Evolutionary conservation across 352 stramenopile species (phyloP), one percentile per base, ranked within the genome.

Genomic region (Pythium insidiosum): DNA sequence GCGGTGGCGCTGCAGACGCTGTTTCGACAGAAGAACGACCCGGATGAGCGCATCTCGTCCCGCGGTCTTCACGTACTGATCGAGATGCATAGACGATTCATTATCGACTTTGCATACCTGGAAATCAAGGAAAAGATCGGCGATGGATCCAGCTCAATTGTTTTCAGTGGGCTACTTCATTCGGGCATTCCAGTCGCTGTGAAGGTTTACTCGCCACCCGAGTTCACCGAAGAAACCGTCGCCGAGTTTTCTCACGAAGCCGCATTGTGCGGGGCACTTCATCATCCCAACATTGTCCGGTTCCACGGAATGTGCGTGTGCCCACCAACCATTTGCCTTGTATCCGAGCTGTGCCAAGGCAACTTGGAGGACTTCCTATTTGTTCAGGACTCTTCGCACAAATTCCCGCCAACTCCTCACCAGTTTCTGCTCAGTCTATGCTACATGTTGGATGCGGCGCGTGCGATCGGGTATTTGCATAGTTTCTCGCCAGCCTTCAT

Each of bases 91-190:
- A 67, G 68, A 19, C 77, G 81, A 41, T 66, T 74, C 38, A 80
- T 87, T 24, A 80, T 92, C 19, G 76, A 92, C 47, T 92, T 89
- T 47, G 68, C 68, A 1, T 58, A 82, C 42, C 49, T 92, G 4
- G 49, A 85, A 22, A 41, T 88, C 18, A 43, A 73, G 34, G 52
- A 55, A 5, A 59, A 71, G 40, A 84, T 92, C 19, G 72, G 69
- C 5, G 44, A 43, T 10, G 74, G 74, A 0, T 41, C 49, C 7
- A 73, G 52, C 18, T 66, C 67, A 13, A 53, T 68, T 10, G 72
- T 88, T 15, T 84, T 73, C 43, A 58, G 50, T 22, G 74, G 69
- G n/a, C 38, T 77, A 15, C 40, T 63, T 28, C 56, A 53, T 6
- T 29, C 48, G 6, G 59, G 46, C 5, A 38, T 35, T 11, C 60